Evolutionary conservation across 2,329 filamentous ascomycete species (phyloP).

Genomic region (Alternaria sp.): DNA sequence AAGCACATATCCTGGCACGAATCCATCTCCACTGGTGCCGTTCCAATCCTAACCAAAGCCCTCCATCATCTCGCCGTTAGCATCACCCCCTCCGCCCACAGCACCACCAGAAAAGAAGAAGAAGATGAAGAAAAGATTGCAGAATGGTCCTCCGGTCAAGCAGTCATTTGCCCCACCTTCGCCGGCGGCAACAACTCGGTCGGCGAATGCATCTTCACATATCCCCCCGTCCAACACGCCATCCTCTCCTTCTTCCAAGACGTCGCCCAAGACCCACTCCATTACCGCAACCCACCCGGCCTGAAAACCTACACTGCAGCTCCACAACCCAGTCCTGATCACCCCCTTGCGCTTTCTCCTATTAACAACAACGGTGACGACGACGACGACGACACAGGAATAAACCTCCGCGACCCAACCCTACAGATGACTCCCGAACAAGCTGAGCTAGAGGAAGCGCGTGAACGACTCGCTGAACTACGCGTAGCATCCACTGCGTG

Average conservation of each 20-base stretch:
- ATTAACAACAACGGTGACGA: background rate
- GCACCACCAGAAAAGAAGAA: background rate
- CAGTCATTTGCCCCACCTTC: constrained; percentile 60
- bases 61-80: constrained; percentile 18
- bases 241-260: constrained; percentile 70
- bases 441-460: constrained; percentile 23
- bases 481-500: constrained; percentile 28
- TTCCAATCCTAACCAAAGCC: constrained; percentile 14
- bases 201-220: constrained; percentile 67
- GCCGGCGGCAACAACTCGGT: constrained; percentile 69
- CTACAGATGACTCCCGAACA: constrained; percentile 31
- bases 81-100: background rate
- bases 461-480: constrained; percentile 23
- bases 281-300: constrained; percentile 40
- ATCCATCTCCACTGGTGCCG: background rate
- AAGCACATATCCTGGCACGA: constrained; percentile 28
- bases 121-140: background rate
- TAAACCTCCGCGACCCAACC: constrained; percentile 2
- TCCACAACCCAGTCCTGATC: constrained; percentile 27
- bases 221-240: constrained; percentile 59
- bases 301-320: constrained; percentile 22
- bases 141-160: constrained; percentile 21
- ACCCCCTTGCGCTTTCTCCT: constrained; percentile 23
- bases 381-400: background rate
- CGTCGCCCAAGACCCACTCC: constrained; percentile 58